Conservation (phyloP, 176 grass and related monocot species). For the Phragmites australis region DNA sequence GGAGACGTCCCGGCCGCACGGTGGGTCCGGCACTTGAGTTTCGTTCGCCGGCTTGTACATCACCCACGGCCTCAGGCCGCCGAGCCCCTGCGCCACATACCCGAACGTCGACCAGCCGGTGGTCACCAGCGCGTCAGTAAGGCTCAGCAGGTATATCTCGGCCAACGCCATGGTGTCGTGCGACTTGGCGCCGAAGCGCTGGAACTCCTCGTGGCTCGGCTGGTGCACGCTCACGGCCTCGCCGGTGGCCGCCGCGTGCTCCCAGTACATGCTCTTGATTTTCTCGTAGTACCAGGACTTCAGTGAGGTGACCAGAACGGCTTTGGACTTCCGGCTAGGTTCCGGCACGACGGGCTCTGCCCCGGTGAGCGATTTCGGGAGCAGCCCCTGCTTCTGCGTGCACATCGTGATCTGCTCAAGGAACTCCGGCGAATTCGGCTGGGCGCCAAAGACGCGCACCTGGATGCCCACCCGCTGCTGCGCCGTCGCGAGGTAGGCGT, state of each 20-base stretch:
- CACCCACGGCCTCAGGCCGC: conserved; percentile 49
- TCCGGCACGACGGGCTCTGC: not conserved
- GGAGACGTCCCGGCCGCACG: conserved; percentile 31
- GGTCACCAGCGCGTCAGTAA: conserved; percentile 53
- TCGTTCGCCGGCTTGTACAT: conserved; percentile 30
- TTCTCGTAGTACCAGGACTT: conserved; percentile 49
- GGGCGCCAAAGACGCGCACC: conserved; percentile 42
- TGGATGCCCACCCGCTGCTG: conserved; percentile 49
- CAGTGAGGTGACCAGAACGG: conserved; percentile 48
- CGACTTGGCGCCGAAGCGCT: conserved; percentile 22
- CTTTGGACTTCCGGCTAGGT: not conserved
- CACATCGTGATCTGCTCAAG: conserved; percentile 45
- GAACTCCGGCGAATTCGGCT: conserved; percentile 22
- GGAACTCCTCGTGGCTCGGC: conserved; percentile 65
- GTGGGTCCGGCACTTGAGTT: not conserved
- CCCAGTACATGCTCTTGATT: conserved; percentile 62
- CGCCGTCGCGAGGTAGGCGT: conserved; percentile 44
- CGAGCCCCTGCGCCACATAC: conserved; percentile 61
- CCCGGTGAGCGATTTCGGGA: not conserved
- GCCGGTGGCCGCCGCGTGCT: conserved; percentile 33
- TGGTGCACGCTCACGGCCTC: conserved; percentile 58
- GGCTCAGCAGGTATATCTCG: conserved; percentile 64
- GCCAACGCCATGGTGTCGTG: conserved; percentile 70
- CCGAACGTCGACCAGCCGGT: conserved; percentile 62
- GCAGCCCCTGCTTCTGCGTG: conserved; percentile 16